Conservation (phyloP, 805 yeast species). For the Starmerella vaccinii region DNA sequence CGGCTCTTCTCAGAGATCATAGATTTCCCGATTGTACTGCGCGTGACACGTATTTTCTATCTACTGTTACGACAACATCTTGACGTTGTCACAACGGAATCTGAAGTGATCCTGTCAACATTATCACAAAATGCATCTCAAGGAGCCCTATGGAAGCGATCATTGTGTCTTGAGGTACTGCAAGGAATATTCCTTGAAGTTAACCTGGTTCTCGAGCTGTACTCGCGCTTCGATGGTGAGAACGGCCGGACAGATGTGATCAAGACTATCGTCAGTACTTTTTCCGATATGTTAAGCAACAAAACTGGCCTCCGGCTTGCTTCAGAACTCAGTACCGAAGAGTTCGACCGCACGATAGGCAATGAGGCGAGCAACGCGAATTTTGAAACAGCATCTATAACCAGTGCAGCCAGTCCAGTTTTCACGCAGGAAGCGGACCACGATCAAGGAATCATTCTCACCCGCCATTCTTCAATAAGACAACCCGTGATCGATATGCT, state of each 20-base stretch:
- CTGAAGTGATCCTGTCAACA: conserved; percentile 69
- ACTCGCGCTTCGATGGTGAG: conserved; percentile 49
- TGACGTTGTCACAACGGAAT: conserved; percentile 55
- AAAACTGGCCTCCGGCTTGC: conserved; percentile 15
- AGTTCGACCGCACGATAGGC: not conserved
- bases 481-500: conserved; percentile 48
- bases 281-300: conserved; percentile 15
- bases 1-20: conserved; percentile 47
- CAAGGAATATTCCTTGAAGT: conserved; percentile 51
- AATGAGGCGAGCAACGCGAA: not conserved
- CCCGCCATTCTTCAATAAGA: not conserved
- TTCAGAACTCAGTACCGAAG: conserved; percentile 8
- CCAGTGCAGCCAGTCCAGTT: not conserved
- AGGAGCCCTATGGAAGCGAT: conserved; percentile 62
- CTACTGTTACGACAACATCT: conserved; percentile 55
- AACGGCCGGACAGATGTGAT: conserved; percentile 28
- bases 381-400: not conserved
- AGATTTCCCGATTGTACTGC: conserved; percentile 58
- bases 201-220: conserved; percentile 42
- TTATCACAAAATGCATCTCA: conserved; percentile 59
- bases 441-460: conserved; percentile 4
- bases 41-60: conserved; percentile 63
- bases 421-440: not conserved
- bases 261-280: conserved; percentile 8
- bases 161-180: conserved; percentile 63